These are phyloP conservation scores for Lycium ferocissimum DNA, from an alignment of 257 asterid species.

Conservation along the genomic window DNA sequence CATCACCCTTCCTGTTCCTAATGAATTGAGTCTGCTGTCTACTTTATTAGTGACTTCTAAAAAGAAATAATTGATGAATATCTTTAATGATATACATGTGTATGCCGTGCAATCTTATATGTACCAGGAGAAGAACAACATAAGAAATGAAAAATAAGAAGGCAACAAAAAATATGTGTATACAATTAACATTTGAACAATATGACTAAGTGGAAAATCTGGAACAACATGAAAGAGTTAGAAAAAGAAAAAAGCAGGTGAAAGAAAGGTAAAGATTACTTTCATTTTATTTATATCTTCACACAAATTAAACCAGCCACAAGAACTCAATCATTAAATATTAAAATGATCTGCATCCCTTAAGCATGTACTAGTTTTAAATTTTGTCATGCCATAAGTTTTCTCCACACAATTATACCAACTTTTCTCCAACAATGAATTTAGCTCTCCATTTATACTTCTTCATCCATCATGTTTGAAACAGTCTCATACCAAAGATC, in stretches of 20 bases:
- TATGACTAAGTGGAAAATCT: background rate
- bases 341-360: background rate
- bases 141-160: background rate
- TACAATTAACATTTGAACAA: background rate
- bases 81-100: background rate
- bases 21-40: no score
- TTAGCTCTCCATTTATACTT: slow-evolving; percentile 21
- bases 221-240: background rate
- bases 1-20: no score
- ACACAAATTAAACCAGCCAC: background rate
- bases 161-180: background rate
- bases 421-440: slow-evolving; percentile 20
- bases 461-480: slow-evolving; percentile 1
- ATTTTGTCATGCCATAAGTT: slow-evolving; percentile 25
- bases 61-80: no score
- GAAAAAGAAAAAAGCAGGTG: background rate
- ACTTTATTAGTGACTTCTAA: no score
- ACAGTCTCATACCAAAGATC: slow-evolving; percentile 43
- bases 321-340: slow-evolving; percentile 25
- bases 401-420: slow-evolving; percentile 16
- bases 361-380: slow-evolving; percentile 15
- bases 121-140: background rate
- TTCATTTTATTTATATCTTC: background rate
- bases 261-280: slow-evolving; percentile 9
- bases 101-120: background rate